Conservation (phyloP, 371 early-diverging fungal species). For the Mucor indicus region DNA sequence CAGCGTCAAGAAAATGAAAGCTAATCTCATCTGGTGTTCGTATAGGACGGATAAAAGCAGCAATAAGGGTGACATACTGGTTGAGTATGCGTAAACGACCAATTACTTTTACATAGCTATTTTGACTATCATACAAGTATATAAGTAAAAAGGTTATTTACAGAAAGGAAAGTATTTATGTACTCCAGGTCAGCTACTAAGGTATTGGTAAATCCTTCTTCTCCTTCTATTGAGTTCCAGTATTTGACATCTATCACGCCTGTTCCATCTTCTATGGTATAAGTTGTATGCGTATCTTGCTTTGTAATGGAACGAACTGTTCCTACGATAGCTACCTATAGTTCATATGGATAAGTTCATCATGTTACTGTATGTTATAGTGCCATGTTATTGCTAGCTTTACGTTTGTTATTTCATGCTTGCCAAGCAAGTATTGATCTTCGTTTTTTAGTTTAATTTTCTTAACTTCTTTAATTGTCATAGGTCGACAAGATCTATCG, state of each 20-base stretch:
- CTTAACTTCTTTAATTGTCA: slow-evolving; percentile 1
- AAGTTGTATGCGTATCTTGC: slow-evolving; percentile 15
- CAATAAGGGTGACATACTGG: slow-evolving; percentile 48
- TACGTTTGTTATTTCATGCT: not conserved
- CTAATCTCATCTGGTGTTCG: slow-evolving; percentile 69
- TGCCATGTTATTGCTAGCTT: too few species aligned
- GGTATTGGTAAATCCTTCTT: too few species aligned
- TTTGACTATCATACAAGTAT: not conserved
- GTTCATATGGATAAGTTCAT: not conserved
- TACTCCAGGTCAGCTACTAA: too few species aligned
- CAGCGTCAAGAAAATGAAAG: slow-evolving; percentile 57
- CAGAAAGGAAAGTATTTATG: too few species aligned
- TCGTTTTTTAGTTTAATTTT: not conserved
- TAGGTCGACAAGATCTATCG: not conserved
- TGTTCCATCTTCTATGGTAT: slow-evolving; percentile 77
- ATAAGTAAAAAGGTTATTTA: not conserved
- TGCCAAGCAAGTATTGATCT: not conserved
- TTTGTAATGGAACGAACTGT: not conserved
- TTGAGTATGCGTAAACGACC: slow-evolving; percentile 50
- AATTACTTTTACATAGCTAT: slow-evolving; percentile 55
- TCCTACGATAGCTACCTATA: slow-evolving; percentile 6
- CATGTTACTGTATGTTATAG: too few species aligned
- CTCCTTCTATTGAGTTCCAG: not conserved
- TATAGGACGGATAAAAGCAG: slow-evolving; percentile 32
- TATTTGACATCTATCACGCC: slow-evolving; percentile 29